Evolutionary conservation across 2,329 filamentous ascomycete species (phyloP).

Genomic region (Botryotinia globosa): DNA sequence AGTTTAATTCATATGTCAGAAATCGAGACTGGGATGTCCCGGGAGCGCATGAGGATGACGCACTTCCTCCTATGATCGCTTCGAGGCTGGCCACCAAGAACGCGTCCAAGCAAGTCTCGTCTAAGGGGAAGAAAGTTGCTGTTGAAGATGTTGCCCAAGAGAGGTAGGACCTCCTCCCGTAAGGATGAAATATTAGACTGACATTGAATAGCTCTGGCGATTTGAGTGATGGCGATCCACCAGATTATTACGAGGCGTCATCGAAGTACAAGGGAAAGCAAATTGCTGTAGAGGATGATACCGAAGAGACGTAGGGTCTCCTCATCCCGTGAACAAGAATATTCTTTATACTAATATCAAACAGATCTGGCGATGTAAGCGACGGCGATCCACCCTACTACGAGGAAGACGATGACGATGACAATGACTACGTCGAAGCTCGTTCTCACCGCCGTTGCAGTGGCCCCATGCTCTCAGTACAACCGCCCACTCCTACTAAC

Average conservation of each 20-base stretch:
- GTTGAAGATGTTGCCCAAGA: background rate
- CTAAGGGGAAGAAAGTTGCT: background rate
- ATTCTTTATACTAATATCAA: background rate
- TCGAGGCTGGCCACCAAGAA: background rate
- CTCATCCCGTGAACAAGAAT: background rate
- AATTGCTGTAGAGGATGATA: background rate
- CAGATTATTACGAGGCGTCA: background rate
- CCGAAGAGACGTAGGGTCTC: background rate
- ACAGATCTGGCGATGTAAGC: background rate
- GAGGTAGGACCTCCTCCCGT: background rate
- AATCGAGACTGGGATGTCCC: constrained; percentile 19
- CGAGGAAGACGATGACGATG: background rate
- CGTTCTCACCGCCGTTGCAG: background rate
- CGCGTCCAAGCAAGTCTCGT: background rate
- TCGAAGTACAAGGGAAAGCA: background rate
- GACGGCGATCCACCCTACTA: constrained; percentile 4
- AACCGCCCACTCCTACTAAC: background rate
- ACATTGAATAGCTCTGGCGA: background rate
- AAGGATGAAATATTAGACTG: background rate
- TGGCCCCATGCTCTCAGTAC: background rate
- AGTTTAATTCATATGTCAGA: constrained; percentile 1
- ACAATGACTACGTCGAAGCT: background rate
- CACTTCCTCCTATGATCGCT: background rate
- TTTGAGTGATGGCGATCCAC: constrained; percentile 3
- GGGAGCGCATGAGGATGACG: background rate